Conservation (phyloP, 2,329 filamentous ascomycete species). For the Penicillium digitatum region DNA sequence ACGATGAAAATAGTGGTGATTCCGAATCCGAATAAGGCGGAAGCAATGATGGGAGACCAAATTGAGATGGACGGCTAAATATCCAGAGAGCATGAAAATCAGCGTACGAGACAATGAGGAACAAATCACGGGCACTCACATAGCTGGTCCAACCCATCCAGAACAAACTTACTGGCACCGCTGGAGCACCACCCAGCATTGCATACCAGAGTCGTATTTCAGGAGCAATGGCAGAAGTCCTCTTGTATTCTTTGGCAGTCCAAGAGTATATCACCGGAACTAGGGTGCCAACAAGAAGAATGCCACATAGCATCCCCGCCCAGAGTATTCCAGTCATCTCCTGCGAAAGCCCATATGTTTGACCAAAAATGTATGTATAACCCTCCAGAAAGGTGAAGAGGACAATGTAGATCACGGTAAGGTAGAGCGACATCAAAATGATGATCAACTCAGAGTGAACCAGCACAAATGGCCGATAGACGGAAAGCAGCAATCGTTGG, state of each 20-base stretch:
- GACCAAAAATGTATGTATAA: conserved; percentile 50
- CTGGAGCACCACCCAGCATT: conserved; percentile 48
- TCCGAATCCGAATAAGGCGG: conserved; percentile 50
- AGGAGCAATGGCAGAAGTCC: conserved; percentile 7
- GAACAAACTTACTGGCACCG: conserved; percentile 52
- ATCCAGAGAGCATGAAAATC: not conserved
- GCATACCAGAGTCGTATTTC: conserved; percentile 53
- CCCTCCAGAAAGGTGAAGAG: conserved; percentile 42
- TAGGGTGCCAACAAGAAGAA: conserved; percentile 32
- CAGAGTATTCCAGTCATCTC: conserved; percentile 48
- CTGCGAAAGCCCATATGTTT: conserved; percentile 47
- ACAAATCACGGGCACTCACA: conserved; percentile 7
- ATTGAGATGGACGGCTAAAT: conserved; percentile 38
- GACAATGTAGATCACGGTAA: conserved; percentile 30
- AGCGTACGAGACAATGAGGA: not conserved
- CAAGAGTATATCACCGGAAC: conserved; percentile 48
- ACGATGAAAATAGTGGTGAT: conserved; percentile 49
- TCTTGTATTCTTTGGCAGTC: conserved; percentile 24
- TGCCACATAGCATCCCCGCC: conserved; percentile 43
- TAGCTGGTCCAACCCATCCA: conserved; percentile 55
- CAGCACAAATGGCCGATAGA: conserved; percentile 43
- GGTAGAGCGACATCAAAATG: conserved; percentile 26
- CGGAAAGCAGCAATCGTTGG: conserved; percentile 36
- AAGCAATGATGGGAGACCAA: conserved; percentile 50
- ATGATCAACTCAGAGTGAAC: conserved; percentile 43